Evolutionary conservation across 805 yeast species (phyloP).

Genomic region (Ogataea nonfermentans): DNA sequence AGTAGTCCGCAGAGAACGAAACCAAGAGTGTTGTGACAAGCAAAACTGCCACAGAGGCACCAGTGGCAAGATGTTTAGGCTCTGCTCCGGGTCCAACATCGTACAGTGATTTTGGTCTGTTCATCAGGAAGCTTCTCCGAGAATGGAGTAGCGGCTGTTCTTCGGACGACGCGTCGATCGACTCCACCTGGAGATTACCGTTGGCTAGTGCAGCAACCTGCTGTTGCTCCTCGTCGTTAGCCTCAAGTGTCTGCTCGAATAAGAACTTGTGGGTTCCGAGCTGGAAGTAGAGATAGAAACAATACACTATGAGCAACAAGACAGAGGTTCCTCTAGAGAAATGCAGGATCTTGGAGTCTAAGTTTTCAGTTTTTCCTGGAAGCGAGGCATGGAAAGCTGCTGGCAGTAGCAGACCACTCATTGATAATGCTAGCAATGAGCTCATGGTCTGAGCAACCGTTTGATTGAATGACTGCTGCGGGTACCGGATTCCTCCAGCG

Average conservation of each 20-base stretch:
- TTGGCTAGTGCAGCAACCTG: background rate
- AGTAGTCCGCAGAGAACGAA: constrained; percentile 87
- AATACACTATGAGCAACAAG: constrained; percentile 72
- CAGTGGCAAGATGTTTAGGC: constrained; percentile 46
- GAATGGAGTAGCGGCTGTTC: constrained; percentile 12
- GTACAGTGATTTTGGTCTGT: constrained; percentile 31
- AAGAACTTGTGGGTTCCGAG: constrained; percentile 77
- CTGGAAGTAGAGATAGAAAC: constrained; percentile 81
- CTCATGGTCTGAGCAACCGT: constrained; percentile 99
- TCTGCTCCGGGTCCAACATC: constrained; percentile 25
- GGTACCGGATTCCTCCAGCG: constrained; percentile 85
- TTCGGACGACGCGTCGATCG: background rate
- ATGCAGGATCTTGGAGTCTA: constrained; percentile 50
- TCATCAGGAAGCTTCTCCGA: constrained; percentile 29
- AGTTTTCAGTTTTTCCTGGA: constrained; percentile 37
- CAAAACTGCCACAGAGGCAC: constrained; percentile 54
- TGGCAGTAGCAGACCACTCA: constrained; percentile 86
- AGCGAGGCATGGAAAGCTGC: constrained; percentile 92
- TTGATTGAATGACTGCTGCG: constrained; percentile 87
- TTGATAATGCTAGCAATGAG: constrained; percentile 85
- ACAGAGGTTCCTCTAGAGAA: constrained; percentile 86
- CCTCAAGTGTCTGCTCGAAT: constrained; percentile 50
- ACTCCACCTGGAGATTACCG: background rate
- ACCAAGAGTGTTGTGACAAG: constrained; percentile 71
- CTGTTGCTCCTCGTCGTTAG: constrained; percentile 32